Evolutionary conservation across 2,329 filamentous ascomycete genomes (phyloP).

Genomic region (Penicillium sp.): DNA sequence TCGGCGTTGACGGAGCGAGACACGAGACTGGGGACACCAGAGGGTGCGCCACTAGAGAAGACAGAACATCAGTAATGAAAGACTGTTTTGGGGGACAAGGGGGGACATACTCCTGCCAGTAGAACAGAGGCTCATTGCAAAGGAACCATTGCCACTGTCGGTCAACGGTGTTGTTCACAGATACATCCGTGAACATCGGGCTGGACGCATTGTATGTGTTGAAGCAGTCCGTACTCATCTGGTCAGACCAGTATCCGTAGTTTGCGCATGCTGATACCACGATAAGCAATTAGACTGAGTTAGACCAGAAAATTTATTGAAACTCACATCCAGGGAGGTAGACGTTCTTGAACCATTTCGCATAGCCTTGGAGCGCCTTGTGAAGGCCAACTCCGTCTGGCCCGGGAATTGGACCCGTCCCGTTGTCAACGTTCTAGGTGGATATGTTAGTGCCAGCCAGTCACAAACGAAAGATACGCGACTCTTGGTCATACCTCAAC

Average conservation of each 20-base stretch:
- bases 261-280: constrained; percentile 45
- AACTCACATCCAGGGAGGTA: constrained; percentile 53
- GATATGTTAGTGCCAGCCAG: not conserved
- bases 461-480: not conserved
- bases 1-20: constrained; percentile 53
- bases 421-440: constrained; percentile 35
- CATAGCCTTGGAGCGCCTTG: constrained; percentile 58
- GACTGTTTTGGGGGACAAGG: too few species aligned
- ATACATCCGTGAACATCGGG: constrained; percentile 54
- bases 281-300: not conserved
- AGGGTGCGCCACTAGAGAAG: constrained; percentile 53
- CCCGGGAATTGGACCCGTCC: constrained; percentile 34
- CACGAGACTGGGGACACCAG: constrained; percentile 49
- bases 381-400: constrained; percentile 55
- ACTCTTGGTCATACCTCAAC: constrained; percentile 45
- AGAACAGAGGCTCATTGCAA: constrained; percentile 65
- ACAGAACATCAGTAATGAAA: constrained; percentile 33
- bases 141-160: constrained; percentile 63
- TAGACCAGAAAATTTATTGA: not conserved
- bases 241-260: constrained; percentile 53
- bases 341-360: constrained; percentile 53
- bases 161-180: constrained; percentile 49
- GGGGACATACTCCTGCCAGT: constrained; percentile 54
- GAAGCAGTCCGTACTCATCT: constrained; percentile 53
- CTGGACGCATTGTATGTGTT: constrained; percentile 56